Conservation (phyloP, 2,329 filamentous ascomycete genomes). For the Calonectria ilicicola region DNA sequence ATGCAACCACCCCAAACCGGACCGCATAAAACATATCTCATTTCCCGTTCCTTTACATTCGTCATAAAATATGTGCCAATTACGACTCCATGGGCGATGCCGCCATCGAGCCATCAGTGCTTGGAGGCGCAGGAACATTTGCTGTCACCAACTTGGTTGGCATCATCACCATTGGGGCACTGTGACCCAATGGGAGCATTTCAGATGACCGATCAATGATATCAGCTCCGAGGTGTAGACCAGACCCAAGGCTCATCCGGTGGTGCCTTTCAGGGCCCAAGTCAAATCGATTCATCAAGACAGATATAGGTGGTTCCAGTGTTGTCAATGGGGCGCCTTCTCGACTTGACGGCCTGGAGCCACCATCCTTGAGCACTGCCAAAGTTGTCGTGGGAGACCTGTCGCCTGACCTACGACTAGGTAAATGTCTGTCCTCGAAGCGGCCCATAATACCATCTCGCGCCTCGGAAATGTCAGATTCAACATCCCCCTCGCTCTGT, state of each 20-base stretch:
- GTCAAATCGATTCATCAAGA: constrained; percentile 37
- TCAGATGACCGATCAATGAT: constrained; percentile 26
- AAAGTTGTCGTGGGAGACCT: constrained; percentile 33
- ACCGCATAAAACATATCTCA: background rate
- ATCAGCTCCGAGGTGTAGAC: constrained; percentile 24
- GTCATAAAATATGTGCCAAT: background rate
- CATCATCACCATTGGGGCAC: constrained; percentile 13
- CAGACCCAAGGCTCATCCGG: constrained; percentile 32
- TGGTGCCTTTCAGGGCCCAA: constrained; percentile 37
- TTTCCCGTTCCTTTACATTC: constrained; percentile 12
- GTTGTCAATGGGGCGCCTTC: constrained; percentile 33
- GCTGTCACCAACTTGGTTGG: constrained; percentile 14
- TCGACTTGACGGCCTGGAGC: constrained; percentile 36
- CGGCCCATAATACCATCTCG: constrained; percentile 24
- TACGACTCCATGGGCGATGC: constrained; percentile 29
- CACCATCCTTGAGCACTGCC: constrained; percentile 25
- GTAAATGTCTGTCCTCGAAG: constrained; percentile 30
- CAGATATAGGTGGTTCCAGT: constrained; percentile 34
- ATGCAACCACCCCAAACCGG: background rate
- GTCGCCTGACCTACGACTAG: constrained; percentile 30
- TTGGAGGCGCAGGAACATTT: constrained; percentile 24
- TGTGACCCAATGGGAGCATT: constrained; percentile 15
- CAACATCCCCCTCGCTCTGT: constrained; percentile 31
- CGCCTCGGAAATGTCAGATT: constrained; percentile 26
- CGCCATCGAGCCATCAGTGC: constrained; percentile 33